Percentiles rank a stretch among this genome's conserved stretches.
phyloP scores from a whole-genome alignment of 2,329 filamentous ascomycete species.

The Aureobasidium sp. region DNA sequence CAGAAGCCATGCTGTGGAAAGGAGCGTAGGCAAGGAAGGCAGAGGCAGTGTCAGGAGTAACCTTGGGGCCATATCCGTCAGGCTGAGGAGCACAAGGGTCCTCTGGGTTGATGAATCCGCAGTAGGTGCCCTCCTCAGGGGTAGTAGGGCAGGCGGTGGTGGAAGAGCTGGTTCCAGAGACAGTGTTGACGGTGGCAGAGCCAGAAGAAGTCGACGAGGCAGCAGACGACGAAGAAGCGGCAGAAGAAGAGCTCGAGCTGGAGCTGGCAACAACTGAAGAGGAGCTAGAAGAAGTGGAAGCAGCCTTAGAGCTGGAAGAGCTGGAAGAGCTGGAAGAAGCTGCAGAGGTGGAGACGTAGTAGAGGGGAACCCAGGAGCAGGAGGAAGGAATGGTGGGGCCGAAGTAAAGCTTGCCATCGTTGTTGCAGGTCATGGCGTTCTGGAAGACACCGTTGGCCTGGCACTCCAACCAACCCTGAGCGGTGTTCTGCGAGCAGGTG shows the following conservation, averaged over 20 bases:
- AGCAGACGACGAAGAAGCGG: constrained; percentile 1
- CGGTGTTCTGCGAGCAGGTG: neutral
- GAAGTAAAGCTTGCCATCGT: constrained; percentile 10
- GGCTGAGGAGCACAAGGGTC: constrained; percentile 23
- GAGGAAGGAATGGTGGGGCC: neutral
- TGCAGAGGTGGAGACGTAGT: neutral
- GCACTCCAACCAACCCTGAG: neutral
- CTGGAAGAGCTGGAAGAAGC: neutral
- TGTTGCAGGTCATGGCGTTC: constrained; percentile 7
- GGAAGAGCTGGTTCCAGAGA: constrained; percentile 21
- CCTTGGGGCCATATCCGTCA: constrained; percentile 22
- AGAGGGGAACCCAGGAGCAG: constrained; percentile 1
- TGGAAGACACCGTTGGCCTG: constrained; percentile 6
- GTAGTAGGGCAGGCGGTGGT: constrained; percentile 24
- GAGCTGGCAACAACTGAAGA: neutral
- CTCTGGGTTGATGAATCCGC: constrained; percentile 33
- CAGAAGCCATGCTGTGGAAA: constrained; percentile 21
- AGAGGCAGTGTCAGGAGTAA: constrained; percentile 21
- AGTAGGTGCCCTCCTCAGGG: constrained; percentile 29
- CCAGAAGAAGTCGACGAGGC: constrained; percentile 9
- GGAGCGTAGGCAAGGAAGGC: constrained; percentile 23
- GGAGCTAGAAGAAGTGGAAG: neutral
- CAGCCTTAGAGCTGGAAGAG: neutral
- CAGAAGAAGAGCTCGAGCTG: constrained; percentile 6
- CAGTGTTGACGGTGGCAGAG: constrained; percentile 10